phyloP scores from a whole-genome alignment of 2,329 filamentous ascomycete genomes.

The Fusarium nurragi region DNA sequence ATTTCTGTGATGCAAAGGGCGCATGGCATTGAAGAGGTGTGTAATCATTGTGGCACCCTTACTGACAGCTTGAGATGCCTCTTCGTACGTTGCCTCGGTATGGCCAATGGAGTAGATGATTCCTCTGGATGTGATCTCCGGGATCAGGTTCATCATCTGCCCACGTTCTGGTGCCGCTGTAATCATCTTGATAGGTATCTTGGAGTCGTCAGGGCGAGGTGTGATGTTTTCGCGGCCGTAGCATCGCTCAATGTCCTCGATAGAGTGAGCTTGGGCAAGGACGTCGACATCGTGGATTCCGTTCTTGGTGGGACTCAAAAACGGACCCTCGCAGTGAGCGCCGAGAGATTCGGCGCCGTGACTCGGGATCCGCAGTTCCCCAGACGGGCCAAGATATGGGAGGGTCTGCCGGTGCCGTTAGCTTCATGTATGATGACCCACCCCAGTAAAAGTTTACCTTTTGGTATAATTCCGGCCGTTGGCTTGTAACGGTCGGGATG shows the following conservation, averaged over 20 bases:
- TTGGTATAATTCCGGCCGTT: slow-evolving; percentile 82
- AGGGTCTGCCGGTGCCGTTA: slow-evolving; percentile 62
- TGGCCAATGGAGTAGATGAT: slow-evolving; percentile 87
- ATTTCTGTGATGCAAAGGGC: slow-evolving; percentile 88
- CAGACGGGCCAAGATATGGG: slow-evolving; percentile 80
- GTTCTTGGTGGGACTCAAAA: slow-evolving; percentile 83
- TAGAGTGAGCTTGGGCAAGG: slow-evolving; percentile 69
- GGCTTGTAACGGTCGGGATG: slow-evolving; percentile 85
- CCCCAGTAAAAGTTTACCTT: slow-evolving; percentile 58
- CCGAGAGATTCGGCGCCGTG: slow-evolving; percentile 88
- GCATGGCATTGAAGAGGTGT: slow-evolving; percentile 94
- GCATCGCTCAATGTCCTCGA: slow-evolving; percentile 73
- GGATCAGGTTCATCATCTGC: slow-evolving; percentile 74
- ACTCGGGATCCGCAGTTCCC: slow-evolving; percentile 63
- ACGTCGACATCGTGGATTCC: slow-evolving; percentile 84
- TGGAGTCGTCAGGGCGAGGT: slow-evolving; percentile 47
- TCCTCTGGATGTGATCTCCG: slow-evolving; percentile 68
- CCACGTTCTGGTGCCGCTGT: slow-evolving; percentile 87
- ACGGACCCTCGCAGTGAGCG: slow-evolving; percentile 91
- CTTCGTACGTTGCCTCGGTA: slow-evolving; percentile 86
- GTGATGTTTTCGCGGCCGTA: slow-evolving; percentile 78
- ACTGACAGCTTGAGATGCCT: slow-evolving; percentile 76
- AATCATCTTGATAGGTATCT: slow-evolving; percentile 75
- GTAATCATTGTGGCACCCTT: slow-evolving; percentile 89
- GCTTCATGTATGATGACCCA: slow-evolving; percentile 34